Percentiles rank a stretch among this genome's conserved stretches.
These are phyloP conservation scores for Lyophyllum atratum DNA, from an alignment of 768 basidiomycete species.

Conservation along the genomic window DNA sequence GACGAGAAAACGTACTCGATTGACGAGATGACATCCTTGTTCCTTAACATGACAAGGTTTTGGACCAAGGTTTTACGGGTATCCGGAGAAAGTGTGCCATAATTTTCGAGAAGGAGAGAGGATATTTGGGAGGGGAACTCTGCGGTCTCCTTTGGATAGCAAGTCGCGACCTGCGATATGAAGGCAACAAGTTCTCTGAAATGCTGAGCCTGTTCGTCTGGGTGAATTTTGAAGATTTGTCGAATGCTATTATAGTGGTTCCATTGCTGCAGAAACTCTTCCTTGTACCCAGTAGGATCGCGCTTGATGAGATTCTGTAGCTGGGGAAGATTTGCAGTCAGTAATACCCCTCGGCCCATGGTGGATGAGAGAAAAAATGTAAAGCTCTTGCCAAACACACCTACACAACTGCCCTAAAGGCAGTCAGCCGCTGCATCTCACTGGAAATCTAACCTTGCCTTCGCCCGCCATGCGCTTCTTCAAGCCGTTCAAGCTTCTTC, in stretches of 20 bases:
- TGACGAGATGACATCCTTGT: slow-evolving; percentile 90
- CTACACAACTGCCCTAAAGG: not conserved
- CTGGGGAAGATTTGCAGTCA: slow-evolving; percentile 90
- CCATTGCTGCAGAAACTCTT: slow-evolving; percentile 97
- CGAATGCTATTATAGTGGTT: slow-evolving; percentile 89
- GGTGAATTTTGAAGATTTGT: slow-evolving; percentile 80
- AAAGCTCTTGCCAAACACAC: slow-evolving; percentile 18
- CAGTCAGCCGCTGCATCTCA: not conserved
- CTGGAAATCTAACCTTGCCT: not conserved
- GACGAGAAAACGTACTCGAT: slow-evolving; percentile 68
- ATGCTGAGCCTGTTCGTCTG: slow-evolving; percentile 82
- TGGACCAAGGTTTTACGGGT: slow-evolving; percentile 84
- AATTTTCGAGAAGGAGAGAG: slow-evolving; percentile 75
- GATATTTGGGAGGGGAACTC: slow-evolving; percentile 84
- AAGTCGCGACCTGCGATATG: slow-evolving; percentile 81
- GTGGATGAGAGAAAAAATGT: slow-evolving; percentile 10
- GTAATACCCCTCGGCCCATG: slow-evolving; percentile 71
- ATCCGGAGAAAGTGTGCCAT: slow-evolving; percentile 74
- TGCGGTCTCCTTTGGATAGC: slow-evolving; percentile 90
- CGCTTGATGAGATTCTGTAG: slow-evolving; percentile 97
- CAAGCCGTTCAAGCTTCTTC: slow-evolving; percentile 43
- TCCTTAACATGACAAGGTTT: slow-evolving; percentile 90
- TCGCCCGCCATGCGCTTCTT: slow-evolving; percentile 43
- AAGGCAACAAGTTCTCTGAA: slow-evolving; percentile 90
- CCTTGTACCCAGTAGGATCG: slow-evolving; percentile 85